phyloP scores from a whole-genome alignment of 305 asterid species.

The Fraxinus floribunda region DNA sequence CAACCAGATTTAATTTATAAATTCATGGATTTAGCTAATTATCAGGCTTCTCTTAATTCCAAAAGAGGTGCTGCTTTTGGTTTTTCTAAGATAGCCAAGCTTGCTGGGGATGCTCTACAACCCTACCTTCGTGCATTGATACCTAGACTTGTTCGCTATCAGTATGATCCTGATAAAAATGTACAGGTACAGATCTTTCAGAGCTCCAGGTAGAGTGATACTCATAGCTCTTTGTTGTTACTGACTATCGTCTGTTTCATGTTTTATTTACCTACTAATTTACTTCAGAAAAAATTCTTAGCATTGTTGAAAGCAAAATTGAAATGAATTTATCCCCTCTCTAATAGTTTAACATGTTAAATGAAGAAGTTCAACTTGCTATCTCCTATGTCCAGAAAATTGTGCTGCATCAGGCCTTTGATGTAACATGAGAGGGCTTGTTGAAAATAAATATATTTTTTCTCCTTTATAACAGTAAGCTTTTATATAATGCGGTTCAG shows the following conservation, averaged over 20 bases:
- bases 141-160: slow-evolving; percentile 95
- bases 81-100: slow-evolving; percentile 97
- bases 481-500: background rate
- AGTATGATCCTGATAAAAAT: slow-evolving; percentile 98
- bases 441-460: background rate
- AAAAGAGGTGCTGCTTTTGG: slow-evolving; percentile 99
- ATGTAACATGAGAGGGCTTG: background rate
- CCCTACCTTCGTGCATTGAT: slow-evolving; percentile 80
- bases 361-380: background rate
- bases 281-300: slow-evolving; percentile 10
- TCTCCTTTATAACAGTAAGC: background rate
- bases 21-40: slow-evolving; percentile 97
- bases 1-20: slow-evolving; percentile 96
- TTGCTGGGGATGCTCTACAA: slow-evolving; percentile 94
- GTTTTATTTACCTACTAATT: slow-evolving; percentile 2
- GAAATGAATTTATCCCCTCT: background rate
- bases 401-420: background rate
- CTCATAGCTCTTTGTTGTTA: slow-evolving; percentile 3
- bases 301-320: background rate
- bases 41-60: slow-evolving; percentile 93
- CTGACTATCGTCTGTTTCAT: slow-evolving; percentile 15
- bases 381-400: background rate
- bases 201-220: slow-evolving; percentile 22
- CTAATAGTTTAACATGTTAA: background rate
- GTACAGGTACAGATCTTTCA: slow-evolving; percentile 67